Conservation (phyloP, 75 land plant species). For the Pinus albicaulis region DNA sequence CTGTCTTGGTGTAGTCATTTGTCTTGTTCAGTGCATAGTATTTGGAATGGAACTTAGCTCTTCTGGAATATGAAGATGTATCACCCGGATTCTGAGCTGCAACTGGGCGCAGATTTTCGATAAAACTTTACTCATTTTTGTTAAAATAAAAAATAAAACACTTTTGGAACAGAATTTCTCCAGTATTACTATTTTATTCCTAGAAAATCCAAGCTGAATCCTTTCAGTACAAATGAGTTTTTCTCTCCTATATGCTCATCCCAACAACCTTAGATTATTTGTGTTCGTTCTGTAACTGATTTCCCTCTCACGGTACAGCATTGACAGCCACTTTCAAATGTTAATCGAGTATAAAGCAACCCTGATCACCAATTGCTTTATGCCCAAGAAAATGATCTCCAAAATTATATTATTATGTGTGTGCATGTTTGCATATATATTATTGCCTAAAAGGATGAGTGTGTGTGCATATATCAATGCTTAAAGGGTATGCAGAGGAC, state of each 20-base stretch:
- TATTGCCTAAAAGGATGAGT: too few species aligned
- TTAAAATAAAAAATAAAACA: too few species aligned
- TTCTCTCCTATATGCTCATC: background rate
- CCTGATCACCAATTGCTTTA: background rate
- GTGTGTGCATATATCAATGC: background rate
- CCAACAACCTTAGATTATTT: background rate
- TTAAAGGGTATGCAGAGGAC: background rate
- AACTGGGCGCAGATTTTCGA: too few species aligned
- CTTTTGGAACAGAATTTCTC: background rate
- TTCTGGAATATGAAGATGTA: too few species aligned
- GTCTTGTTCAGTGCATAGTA: too few species aligned
- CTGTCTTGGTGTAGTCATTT: too few species aligned
- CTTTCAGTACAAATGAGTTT: background rate
- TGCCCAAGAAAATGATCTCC: background rate
- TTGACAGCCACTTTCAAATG: background rate
- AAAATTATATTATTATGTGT: background rate
- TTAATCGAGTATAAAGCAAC: background rate
- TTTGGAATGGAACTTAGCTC: too few species aligned
- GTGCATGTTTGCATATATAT: too few species aligned
- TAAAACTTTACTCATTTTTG: too few species aligned
- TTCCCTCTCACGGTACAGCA: background rate
- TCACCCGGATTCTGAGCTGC: too few species aligned
- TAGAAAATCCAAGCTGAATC: background rate
- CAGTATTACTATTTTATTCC: background rate
- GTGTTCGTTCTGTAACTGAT: background rate